A percentile compares a stretch with the other conserved stretches of the same genome.
Evolutionary conservation across 192 early-diverging fungal genomes (phyloP).

Genomic region (Paraglomus brasilianum): DNA sequence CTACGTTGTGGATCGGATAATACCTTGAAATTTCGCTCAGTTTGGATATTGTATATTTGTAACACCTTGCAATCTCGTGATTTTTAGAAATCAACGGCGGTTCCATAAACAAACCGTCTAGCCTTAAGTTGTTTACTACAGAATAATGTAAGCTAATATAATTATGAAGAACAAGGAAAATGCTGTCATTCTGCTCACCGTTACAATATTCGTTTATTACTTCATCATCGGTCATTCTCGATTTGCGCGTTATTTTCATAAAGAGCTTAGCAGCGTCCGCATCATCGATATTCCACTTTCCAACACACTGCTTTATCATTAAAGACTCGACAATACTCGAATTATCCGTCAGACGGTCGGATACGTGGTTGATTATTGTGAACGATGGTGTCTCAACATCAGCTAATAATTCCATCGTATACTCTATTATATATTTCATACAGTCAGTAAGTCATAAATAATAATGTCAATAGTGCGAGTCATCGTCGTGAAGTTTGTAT

Average conservation of each 20-base stretch:
- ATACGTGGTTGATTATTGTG: no score
- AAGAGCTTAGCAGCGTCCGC: not conserved
- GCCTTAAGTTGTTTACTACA: not conserved
- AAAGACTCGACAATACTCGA: not conserved
- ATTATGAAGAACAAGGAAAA: not conserved
- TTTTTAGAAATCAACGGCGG: constrained; percentile 6
- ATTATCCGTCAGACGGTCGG: not conserved
- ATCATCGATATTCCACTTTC: constrained; percentile 2
- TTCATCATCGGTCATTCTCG: not conserved
- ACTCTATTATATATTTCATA: no score
- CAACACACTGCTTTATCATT: not conserved
- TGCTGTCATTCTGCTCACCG: not conserved
- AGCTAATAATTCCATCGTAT: no score
- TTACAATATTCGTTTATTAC: not conserved
- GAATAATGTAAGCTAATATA: not conserved
- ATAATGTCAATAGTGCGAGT: no score
- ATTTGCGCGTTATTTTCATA: not conserved
- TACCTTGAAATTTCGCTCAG: no score
- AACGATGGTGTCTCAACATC: no score
- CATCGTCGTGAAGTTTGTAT: no score
- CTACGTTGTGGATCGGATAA: no score
- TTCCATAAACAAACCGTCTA: not conserved
- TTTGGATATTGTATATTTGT: no score
- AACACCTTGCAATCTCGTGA: no score
- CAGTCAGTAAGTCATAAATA: no score